Evolutionary conservation across 31 red algal species (phyloP).

Genomic region (Pterothamnion heteromorphum): DNA sequence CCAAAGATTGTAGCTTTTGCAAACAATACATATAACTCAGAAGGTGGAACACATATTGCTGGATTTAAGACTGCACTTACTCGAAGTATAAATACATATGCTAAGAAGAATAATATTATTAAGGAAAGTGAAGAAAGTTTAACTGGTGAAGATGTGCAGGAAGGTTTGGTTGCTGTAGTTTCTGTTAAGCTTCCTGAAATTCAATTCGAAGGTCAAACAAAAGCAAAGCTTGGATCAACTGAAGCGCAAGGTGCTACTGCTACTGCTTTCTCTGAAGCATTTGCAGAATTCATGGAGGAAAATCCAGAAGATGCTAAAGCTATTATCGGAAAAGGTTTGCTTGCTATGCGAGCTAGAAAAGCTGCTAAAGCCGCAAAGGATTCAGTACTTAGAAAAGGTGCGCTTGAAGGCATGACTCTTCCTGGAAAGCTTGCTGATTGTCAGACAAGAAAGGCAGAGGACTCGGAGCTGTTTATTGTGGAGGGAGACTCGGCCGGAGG

Average conservation of each 20-base stretch:
- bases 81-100: conserved; percentile 14
- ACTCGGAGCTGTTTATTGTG: conserved; percentile 42
- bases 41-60: not conserved
- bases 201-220: conserved; percentile 48
- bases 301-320: not conserved
- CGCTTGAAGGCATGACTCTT: not conserved
- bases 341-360: not conserved
- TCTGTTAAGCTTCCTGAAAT: conserved; percentile 34
- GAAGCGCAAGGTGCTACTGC: not conserved
- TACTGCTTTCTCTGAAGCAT: not conserved
- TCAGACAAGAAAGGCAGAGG: not conserved
- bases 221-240: conserved; percentile 29
- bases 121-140: not conserved
- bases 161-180: conserved; percentile 41
- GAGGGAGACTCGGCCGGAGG: conserved; percentile 48
- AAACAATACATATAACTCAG: not conserved
- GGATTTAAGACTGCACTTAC: conserved; percentile 29
- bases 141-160: conserved; percentile 31
- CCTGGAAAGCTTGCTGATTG: conserved; percentile 50
- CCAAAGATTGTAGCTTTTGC: not conserved
- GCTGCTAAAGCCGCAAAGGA: conserved; percentile 12
- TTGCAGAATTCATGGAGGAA: conserved; percentile 14
- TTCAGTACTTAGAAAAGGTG: conserved; percentile 24
- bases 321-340: conserved; percentile 22
- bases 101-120: not conserved